Percentiles rank a stretch among this genome's conserved stretches.
Conservation (phyloP, 495 filamentous ascomycete genomes). For the Evernia prunastri region DNA sequence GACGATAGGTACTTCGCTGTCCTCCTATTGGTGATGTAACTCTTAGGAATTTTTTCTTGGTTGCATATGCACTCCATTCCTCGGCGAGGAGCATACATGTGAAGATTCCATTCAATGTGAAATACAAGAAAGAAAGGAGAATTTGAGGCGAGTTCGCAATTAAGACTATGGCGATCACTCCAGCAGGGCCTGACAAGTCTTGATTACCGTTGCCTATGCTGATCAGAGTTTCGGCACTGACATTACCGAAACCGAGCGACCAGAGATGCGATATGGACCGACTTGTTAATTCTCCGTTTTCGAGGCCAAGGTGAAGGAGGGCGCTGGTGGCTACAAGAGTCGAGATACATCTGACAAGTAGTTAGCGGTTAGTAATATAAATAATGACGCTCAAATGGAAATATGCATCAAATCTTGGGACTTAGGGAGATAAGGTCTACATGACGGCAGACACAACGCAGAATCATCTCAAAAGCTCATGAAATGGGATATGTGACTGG, state of each 20-base stretch:
- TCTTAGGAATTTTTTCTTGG: constrained; percentile 35
- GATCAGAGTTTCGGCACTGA: constrained; percentile 28
- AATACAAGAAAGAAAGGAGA: constrained; percentile 39
- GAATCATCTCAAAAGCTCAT: too few species aligned
- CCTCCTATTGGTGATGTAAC: constrained; percentile 39
- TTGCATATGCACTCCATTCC: constrained; percentile 34
- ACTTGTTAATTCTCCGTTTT: constrained; percentile 11
- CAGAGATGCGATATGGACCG: constrained; percentile 21
- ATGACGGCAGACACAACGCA: too few species aligned
- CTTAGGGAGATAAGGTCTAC: too few species aligned
- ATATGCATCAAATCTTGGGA: background rate
- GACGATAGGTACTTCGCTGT: constrained; percentile 41
- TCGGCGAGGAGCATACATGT: too few species aligned
- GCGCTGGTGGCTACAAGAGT: background rate
- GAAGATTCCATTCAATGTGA: constrained; percentile 36
- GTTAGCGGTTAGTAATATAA: background rate
- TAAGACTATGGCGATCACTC: constrained; percentile 29
- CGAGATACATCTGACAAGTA: background rate
- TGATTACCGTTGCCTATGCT: background rate
- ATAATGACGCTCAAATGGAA: background rate
- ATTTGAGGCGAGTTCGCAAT: constrained; percentile 42
- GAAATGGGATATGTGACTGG: too few species aligned
- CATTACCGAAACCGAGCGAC: constrained; percentile 30
- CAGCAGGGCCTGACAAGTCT: constrained; percentile 6
- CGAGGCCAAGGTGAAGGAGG: constrained; percentile 4